Evolutionary conservation across 2,329 filamentous ascomycete genomes (phyloP), one percentile per base, ranked within the genome.

Genomic region (Aspergillus pseudonomiae): DNA sequence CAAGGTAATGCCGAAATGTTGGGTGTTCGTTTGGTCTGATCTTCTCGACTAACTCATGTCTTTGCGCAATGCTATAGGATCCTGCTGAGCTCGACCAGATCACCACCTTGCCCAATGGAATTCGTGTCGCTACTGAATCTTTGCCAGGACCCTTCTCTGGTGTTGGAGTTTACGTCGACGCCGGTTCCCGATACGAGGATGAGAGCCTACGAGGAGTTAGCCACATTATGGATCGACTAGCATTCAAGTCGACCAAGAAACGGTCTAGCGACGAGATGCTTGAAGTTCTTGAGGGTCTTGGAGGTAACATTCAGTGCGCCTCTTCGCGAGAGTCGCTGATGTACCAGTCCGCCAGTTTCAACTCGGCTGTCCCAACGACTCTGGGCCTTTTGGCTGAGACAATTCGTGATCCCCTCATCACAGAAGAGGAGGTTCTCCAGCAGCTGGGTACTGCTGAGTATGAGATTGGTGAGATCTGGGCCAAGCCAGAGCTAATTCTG

Each of bases 301-400:
- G 95, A 41, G 95, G 95, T 36, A 97, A 97, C 77, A 94, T 99
- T 64, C 94, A 98, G 80, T 99, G 95, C 80, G 94, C 94, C 12
- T 97, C 94, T 1, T 96, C 93, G 2, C 86, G 95, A 68, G 95
- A 99, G 80, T 93, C 93, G 62, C 87, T 99, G 81, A 99, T 99
- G 95, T 99, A 99, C 83, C 95, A 99, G 79, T 92, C 93, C 1
- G 95, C 95, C 30, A 97, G 94, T 34, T 99, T 99, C 86, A 99
- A 99, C 82, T 90, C 90, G 30, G 90, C 93, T 21, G 93, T 99
- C 10, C 89, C 92, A 7, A 88, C 88, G 10, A 93, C 94, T 14
- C 87, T 96, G 28, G 92, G 85, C 34, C 81, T 99, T 21, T 86
- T 99, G 46, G 94, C 95, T 63, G 95, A 99, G 78, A 98, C 95